Conservation (phyloP, 768 basidiomycete species). For the Chalciporus pseudorubinellus region DNA sequence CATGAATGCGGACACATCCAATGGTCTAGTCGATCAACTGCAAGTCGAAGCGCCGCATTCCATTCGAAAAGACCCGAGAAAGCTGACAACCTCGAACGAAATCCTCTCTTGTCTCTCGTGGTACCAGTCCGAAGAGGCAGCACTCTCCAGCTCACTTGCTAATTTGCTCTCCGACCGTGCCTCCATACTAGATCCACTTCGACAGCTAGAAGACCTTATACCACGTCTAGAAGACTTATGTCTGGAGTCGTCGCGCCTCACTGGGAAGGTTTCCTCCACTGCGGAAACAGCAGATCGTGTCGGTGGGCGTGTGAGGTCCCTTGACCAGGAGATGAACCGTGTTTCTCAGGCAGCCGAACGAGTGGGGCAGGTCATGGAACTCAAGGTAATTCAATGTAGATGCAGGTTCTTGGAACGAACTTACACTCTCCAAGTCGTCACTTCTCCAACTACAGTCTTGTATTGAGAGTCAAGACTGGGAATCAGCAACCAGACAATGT, state of each 20-base stretch:
- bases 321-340: conserved; percentile 92
- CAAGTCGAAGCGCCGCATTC: conserved; percentile 6
- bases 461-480: conserved; percentile 90
- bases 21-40: conserved; percentile 5
- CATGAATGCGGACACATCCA: conserved; percentile 12
- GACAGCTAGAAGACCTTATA: conserved; percentile 56
- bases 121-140: conserved; percentile 74
- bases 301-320: conserved; percentile 81
- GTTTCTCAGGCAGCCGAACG: conserved; percentile 89
- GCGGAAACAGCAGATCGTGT: conserved; percentile 83
- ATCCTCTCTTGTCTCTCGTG: conserved; percentile 73
- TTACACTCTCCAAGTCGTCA: conserved; percentile 53
- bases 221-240: conserved; percentile 64
- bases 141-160: conserved; percentile 71
- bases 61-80: conserved; percentile 25
- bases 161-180: conserved; percentile 66
- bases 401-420: neutral
- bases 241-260: conserved; percentile 53
- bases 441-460: conserved; percentile 51
- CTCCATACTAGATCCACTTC: conserved; percentile 60
- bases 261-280: conserved; percentile 62
- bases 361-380: conserved; percentile 90
- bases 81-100: conserved; percentile 62
- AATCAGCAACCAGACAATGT: conserved; percentile 88
- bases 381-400: conserved; percentile 60